phyloP scores from a whole-genome alignment of 352 stramenopile species.

The Globisporangium paddicum region DNA sequence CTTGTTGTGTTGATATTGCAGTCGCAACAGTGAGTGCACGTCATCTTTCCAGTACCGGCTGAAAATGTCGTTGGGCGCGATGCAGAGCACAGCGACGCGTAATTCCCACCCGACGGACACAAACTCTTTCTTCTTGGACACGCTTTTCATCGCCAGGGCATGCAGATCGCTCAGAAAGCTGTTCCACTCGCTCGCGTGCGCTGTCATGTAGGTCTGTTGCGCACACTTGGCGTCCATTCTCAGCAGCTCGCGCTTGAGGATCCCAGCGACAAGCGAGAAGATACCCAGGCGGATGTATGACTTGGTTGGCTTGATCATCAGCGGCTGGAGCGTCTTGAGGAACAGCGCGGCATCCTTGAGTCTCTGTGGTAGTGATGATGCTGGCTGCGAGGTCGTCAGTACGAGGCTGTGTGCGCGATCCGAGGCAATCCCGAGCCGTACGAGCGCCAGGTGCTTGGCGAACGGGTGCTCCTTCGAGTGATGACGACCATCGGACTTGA shows the following conservation, averaged over 20 bases:
- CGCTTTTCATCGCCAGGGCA: constrained; percentile 39
- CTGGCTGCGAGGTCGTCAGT: constrained; percentile 6
- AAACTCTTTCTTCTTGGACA: constrained; percentile 34
- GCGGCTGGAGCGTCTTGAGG: constrained; percentile 38
- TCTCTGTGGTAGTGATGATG: constrained; percentile 13
- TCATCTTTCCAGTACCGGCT: constrained; percentile 72
- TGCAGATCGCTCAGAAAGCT: constrained; percentile 57
- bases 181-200: constrained; percentile 55
- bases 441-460: constrained; percentile 28
- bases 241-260: constrained; percentile 41
- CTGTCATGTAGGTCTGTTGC: constrained; percentile 14
- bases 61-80: constrained; percentile 62
- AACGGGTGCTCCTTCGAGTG: constrained; percentile 31
- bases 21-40: constrained; percentile 36
- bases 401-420: background rate
- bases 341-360: constrained; percentile 36
- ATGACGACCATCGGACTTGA: background rate
- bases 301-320: constrained; percentile 53
- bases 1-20: constrained; percentile 72
- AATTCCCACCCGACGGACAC: constrained; percentile 40
- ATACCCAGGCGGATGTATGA: constrained; percentile 31
- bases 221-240: constrained; percentile 18
- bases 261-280: constrained; percentile 29
- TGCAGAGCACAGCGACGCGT: constrained; percentile 37
- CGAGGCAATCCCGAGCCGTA: constrained; percentile 31